phyloP scores from a whole-genome alignment of 2,329 filamentous ascomycete genomes.

The Madurella mycetomatis region DNA sequence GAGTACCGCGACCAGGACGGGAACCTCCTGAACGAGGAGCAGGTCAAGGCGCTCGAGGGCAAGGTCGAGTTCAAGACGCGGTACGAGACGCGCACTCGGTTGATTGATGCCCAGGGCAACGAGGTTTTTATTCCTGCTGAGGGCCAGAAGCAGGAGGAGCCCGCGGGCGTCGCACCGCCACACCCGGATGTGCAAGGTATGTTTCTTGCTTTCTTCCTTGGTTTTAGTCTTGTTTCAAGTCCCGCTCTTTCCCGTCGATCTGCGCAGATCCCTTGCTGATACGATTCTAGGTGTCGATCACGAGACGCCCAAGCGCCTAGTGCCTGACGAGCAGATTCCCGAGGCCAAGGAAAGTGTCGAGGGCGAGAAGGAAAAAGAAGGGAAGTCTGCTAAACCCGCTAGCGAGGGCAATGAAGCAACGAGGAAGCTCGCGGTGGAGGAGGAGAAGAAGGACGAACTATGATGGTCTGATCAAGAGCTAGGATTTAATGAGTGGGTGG shows the following conservation, averaged over 20 bases:
- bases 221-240: not conserved
- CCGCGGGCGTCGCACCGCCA: constrained; percentile 48
- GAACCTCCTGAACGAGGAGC: constrained; percentile 76
- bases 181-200: constrained; percentile 54
- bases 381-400: constrained; percentile 55
- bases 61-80: constrained; percentile 94
- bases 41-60: constrained; percentile 79
- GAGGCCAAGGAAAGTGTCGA: constrained; percentile 49
- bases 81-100: constrained; percentile 88
- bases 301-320: constrained; percentile 46
- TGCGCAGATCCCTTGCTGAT: constrained; percentile 1
- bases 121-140: constrained; percentile 55
- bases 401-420: constrained; percentile 58
- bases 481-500: not conserved
- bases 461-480: not conserved
- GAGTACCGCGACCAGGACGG: constrained; percentile 95
- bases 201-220: not conserved
- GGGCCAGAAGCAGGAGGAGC: constrained; percentile 29
- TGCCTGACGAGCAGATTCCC: constrained; percentile 36
- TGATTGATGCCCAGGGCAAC: constrained; percentile 76
- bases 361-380: constrained; percentile 55
- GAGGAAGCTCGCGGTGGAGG: constrained; percentile 12
- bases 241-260: not conserved
- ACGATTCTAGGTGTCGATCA: constrained; percentile 45
- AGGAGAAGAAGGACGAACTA: constrained; percentile 7